Evolutionary conservation across 192 early-diverging fungal species (phyloP).

Genomic region (Backusella circina): DNA sequence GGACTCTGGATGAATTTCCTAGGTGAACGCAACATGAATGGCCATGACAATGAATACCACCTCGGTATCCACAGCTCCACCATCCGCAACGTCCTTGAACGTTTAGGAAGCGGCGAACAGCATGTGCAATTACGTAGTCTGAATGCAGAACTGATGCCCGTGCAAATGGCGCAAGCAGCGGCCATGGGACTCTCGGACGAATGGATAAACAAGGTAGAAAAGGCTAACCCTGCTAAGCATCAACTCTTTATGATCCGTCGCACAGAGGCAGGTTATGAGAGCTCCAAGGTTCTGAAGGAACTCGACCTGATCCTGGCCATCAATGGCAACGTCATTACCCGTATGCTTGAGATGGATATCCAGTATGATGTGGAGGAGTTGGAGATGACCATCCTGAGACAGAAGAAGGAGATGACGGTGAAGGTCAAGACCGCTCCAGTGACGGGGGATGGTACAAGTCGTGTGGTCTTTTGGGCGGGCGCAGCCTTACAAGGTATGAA

Average conservation of each 20-base stretch:
- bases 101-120: conserved; percentile 36
- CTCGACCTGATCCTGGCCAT: conserved; percentile 67
- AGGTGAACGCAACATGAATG: conserved; percentile 65
- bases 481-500: conserved; percentile 61
- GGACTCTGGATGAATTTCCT: conserved; percentile 74
- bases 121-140: conserved; percentile 53
- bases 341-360: conserved; percentile 60
- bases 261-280: conserved; percentile 57
- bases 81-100: conserved; percentile 49
- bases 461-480: conserved; percentile 84
- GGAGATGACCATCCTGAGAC: conserved; percentile 61
- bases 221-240: conserved; percentile 47
- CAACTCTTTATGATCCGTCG: conserved; percentile 56
- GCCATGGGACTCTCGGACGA: conserved; percentile 55
- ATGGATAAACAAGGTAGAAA: conserved; percentile 56
- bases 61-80: conserved; percentile 53
- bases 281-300: conserved; percentile 54
- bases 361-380: conserved; percentile 53
- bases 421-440: conserved; percentile 63
- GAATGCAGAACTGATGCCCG: conserved; percentile 56
- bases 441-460: conserved; percentile 55
- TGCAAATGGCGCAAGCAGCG: conserved; percentile 56
- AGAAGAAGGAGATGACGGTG: conserved; percentile 70
- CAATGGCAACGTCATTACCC: conserved; percentile 60
- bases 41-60: conserved; percentile 62